A percentile compares a stretch with the other conserved stretches of the same genome.
Evolutionary conservation across 2,329 filamentous ascomycete genomes (phyloP).

Genomic region (Hypoxylon sp.): DNA sequence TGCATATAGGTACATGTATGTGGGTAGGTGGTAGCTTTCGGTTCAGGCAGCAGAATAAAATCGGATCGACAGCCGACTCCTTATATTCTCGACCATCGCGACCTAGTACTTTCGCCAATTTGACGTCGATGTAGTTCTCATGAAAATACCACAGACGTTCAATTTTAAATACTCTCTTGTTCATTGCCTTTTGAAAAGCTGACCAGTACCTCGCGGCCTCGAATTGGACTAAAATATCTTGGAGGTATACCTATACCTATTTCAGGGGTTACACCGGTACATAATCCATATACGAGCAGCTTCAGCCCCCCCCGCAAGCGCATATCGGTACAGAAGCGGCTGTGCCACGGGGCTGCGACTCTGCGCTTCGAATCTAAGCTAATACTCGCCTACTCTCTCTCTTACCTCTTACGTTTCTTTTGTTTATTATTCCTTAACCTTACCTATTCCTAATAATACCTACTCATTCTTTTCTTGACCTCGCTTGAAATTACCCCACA

Average conservation of each 20-base stretch:
- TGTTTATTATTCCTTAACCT: slow-evolving; percentile 6
- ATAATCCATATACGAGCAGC: slow-evolving; percentile 11
- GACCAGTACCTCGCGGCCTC: not conserved
- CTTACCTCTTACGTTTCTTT: slow-evolving; percentile 8
- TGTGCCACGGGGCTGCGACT: slow-evolving; percentile 37
- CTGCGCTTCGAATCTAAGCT: slow-evolving; percentile 31
- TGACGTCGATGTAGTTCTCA: not conserved
- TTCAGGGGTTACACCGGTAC: slow-evolving; percentile 1
- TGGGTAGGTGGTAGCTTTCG: slow-evolving; percentile 10
- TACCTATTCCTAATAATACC: not conserved
- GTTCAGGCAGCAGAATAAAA: slow-evolving; percentile 53
- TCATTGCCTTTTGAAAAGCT: slow-evolving; percentile 1
- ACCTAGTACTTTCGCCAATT: slow-evolving; percentile 5
- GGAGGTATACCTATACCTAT: not conserved
- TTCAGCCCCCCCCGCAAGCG: slow-evolving; percentile 27
- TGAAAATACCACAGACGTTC: not conserved
- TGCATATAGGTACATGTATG: not conserved
- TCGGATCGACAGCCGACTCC: slow-evolving; percentile 8
- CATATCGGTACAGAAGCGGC: slow-evolving; percentile 23
- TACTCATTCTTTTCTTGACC: slow-evolving; percentile 1
- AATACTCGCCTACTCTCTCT: slow-evolving; percentile 4
- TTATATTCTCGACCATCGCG: slow-evolving; percentile 2
- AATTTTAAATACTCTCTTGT: slow-evolving; percentile 1
- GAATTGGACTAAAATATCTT: too few species aligned
- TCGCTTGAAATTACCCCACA: slow-evolving; percentile 9